Evolutionary conservation across 139 green algal genomes (phyloP).

Genomic region (Penium margaritaceum): DNA sequence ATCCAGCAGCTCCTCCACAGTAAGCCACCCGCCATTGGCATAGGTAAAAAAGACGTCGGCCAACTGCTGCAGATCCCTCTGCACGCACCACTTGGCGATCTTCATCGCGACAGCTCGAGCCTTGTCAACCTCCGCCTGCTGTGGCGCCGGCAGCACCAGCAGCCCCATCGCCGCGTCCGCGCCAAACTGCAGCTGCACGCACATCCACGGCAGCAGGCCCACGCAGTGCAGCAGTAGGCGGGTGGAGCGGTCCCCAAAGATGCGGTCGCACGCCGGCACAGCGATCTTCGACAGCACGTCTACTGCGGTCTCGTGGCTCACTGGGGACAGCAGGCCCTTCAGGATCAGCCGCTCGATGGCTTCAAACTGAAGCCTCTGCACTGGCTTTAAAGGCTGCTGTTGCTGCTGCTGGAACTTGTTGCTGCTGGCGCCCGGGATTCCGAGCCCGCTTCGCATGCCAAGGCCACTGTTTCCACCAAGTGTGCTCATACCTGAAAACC

Average conservation of each 20-base stretch:
- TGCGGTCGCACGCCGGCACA: constrained; percentile 46
- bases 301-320: constrained; percentile 52
- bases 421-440: not conserved
- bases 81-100: constrained; percentile 26
- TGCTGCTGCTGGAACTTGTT: not conserved
- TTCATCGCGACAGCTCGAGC: constrained; percentile 20
- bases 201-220: constrained; percentile 66
- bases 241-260: constrained; percentile 59
- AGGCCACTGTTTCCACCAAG: too few species aligned
- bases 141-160: constrained; percentile 12
- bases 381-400: not conserved
- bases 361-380: constrained; percentile 18
- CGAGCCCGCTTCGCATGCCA: too few species aligned
- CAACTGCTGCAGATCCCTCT: constrained; percentile 25
- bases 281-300: constrained; percentile 46
- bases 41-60: constrained; percentile 29
- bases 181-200: constrained; percentile 51
- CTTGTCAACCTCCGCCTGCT: constrained; percentile 21
- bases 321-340: constrained; percentile 65
- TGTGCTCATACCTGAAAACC: too few species aligned
- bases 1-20: constrained; percentile 33
- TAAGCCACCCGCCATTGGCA: constrained; percentile 15
- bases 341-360: constrained; percentile 71
- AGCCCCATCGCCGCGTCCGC: not conserved
- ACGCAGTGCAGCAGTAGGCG: constrained; percentile 65